Conservation (phyloP, 495 filamentous ascomycete species). For the Podospora bellae-mahoneyi region DNA sequence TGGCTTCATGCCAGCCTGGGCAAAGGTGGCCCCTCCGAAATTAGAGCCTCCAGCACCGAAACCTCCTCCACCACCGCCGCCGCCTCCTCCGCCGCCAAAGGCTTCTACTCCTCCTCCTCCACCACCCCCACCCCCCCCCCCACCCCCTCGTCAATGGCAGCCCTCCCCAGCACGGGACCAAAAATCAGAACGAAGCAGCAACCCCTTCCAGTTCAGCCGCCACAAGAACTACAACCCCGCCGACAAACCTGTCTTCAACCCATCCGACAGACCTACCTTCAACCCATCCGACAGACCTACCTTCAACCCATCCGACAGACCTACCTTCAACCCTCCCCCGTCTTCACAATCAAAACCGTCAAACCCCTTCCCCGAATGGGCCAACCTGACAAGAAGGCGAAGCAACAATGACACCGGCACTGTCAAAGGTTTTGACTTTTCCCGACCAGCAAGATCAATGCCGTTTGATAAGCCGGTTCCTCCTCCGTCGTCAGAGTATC, state of each 20-base stretch:
- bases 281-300: neutral
- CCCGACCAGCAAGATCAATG: neutral
- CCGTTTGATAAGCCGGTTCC: neutral
- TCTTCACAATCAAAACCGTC: neutral
- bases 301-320: neutral
- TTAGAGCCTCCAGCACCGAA: neutral
- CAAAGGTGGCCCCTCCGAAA: neutral
- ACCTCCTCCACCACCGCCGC: neutral
- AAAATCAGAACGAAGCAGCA: neutral
- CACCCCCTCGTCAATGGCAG: neutral
- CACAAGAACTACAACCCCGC: neutral
- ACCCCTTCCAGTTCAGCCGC: neutral
- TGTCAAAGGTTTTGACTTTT: neutral
- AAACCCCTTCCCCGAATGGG: neutral
- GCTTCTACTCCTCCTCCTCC: too few species aligned
- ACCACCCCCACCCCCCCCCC: neutral
- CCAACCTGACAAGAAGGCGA: neutral
- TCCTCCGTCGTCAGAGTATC: neutral
- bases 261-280: neutral
- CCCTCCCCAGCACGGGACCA: neutral
- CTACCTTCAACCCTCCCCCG: neutral
- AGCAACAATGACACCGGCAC: neutral
- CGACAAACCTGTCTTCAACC: neutral
- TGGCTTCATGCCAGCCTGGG: neutral
- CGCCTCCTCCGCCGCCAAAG: too few species aligned